These are phyloP conservation scores for Exserohilum rostratum DNA, from an alignment of 2,329 filamentous ascomycete genomes.

Conservation along the genomic window DNA sequence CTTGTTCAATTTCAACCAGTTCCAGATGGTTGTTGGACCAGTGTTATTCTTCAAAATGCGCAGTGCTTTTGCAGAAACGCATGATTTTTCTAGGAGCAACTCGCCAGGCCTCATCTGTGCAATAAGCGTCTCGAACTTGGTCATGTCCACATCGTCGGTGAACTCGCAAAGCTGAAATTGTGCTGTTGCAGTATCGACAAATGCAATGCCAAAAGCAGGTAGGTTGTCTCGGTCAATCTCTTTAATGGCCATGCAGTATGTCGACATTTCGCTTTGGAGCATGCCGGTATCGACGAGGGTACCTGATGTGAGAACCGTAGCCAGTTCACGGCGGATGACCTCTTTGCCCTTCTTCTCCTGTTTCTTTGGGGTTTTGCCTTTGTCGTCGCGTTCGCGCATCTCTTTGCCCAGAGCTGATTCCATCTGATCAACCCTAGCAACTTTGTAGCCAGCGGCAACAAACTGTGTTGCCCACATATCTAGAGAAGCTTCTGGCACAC, in stretches of 20 bases:
- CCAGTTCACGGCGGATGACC: slow-evolving; percentile 87
- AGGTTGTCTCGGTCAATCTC: slow-evolving; percentile 68
- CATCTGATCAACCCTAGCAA: slow-evolving; percentile 94
- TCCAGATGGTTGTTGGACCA: slow-evolving; percentile 91
- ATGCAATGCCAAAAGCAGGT: slow-evolving; percentile 88
- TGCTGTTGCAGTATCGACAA: slow-evolving; percentile 93
- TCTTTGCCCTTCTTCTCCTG: slow-evolving; percentile 71
- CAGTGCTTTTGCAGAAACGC: slow-evolving; percentile 83
- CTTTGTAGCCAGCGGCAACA: slow-evolving; percentile 96
- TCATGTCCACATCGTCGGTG: slow-evolving; percentile 88
- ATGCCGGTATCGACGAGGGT: slow-evolving; percentile 95
- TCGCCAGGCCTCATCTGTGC: slow-evolving; percentile 91
- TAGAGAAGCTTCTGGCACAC: slow-evolving; percentile 93
- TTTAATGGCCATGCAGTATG: slow-evolving; percentile 95
- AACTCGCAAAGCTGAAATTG: slow-evolving; percentile 95
- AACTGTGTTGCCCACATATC: slow-evolving; percentile 98
- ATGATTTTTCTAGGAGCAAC: slow-evolving; percentile 82
- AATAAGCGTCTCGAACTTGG: slow-evolving; percentile 95
- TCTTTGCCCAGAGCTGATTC: slow-evolving; percentile 96
- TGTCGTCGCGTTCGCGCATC: slow-evolving; percentile 87
- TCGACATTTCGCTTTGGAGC: slow-evolving; percentile 97
- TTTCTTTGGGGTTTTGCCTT: slow-evolving; percentile 59
- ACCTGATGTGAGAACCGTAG: slow-evolving; percentile 87
- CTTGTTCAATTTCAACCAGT: slow-evolving; percentile 80
- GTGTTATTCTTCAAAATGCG: slow-evolving; percentile 97